Conservation (phyloP, 106 monocot genomes). For the Dactylorhiza incarnata region DNA sequence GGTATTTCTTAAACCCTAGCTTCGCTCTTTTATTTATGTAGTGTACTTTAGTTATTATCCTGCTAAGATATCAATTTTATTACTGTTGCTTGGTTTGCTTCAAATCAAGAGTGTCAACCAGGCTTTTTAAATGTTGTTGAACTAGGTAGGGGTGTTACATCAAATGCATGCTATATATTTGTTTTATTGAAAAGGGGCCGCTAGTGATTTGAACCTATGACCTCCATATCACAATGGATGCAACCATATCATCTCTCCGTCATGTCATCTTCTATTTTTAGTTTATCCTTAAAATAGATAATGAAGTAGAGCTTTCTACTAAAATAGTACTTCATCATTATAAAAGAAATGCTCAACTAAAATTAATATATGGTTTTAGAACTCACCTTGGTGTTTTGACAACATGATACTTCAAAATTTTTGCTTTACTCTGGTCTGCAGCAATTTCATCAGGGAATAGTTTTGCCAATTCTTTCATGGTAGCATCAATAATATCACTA, state of each 20-base stretch:
- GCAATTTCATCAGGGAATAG: constrained; percentile 93
- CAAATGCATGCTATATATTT: too few species aligned
- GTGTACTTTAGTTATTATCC: too few species aligned
- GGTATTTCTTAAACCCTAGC: too few species aligned
- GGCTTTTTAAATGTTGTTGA: too few species aligned
- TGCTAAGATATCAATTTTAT: too few species aligned
- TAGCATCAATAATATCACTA: constrained; percentile 75
- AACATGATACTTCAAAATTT: constrained; percentile 87
- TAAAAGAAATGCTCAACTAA: neutral
- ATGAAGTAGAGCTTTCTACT: constrained; percentile 1
- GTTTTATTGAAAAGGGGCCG: too few species aligned
- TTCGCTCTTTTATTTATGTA: too few species aligned
- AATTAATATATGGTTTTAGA: neutral
- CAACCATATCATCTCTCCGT: neutral
- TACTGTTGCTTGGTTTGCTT: too few species aligned
- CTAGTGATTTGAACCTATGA: neutral
- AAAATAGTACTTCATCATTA: neutral
- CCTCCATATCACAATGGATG: neutral
- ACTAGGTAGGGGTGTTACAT: too few species aligned
- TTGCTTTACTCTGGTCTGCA: constrained; percentile 96
- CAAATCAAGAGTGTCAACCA: too few species aligned
- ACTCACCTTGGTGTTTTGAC: constrained; percentile 91
- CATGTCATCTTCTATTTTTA: neutral
- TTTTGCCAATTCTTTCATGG: constrained; percentile 83
- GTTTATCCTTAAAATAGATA: neutral